Conservation (phyloP, 495 filamentous ascomycete species). For the Aspergillus kassunensis region DNA sequence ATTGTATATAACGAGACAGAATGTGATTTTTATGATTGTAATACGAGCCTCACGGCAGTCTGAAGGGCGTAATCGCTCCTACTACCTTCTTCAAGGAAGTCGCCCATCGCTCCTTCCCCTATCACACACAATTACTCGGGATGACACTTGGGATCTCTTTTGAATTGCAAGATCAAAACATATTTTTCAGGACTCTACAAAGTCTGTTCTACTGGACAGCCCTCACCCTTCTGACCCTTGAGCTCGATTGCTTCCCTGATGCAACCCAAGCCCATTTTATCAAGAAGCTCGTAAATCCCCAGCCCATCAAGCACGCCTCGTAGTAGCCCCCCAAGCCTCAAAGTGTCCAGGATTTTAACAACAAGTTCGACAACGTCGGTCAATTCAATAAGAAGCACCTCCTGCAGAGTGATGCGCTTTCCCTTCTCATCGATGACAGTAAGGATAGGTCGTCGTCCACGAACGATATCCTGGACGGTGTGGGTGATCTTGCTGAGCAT, state of each 20-base stretch:
- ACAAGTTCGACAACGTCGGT: slow-evolving; percentile 73
- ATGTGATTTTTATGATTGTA: too few species aligned
- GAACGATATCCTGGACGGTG: slow-evolving; percentile 65
- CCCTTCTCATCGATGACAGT: slow-evolving; percentile 81
- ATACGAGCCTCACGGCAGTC: too few species aligned
- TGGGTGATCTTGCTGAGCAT: slow-evolving; percentile 62
- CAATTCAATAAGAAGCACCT: slow-evolving; percentile 70
- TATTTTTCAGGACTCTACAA: too few species aligned
- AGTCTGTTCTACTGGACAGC: too few species aligned
- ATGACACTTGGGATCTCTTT: too few species aligned
- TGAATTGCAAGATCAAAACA: too few species aligned
- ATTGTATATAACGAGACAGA: too few species aligned
- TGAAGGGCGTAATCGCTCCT: too few species aligned
- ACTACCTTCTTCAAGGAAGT: too few species aligned
- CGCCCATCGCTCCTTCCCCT: too few species aligned
- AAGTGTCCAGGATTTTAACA: slow-evolving; percentile 63
- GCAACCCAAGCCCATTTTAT: slow-evolving; percentile 62
- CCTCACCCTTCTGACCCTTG: slow-evolving; percentile 20
- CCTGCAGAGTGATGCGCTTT: slow-evolving; percentile 80
- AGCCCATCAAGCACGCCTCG: slow-evolving; percentile 71
- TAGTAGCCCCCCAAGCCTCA: slow-evolving; percentile 71
- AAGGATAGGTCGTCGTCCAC: slow-evolving; percentile 74
- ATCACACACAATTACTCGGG: too few species aligned
- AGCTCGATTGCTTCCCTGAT: slow-evolving; percentile 44
- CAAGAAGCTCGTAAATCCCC: slow-evolving; percentile 68